Evolutionary conservation across 805 yeast genomes (phyloP).

Genomic region (Helenozyma baotianmanensis): DNA sequence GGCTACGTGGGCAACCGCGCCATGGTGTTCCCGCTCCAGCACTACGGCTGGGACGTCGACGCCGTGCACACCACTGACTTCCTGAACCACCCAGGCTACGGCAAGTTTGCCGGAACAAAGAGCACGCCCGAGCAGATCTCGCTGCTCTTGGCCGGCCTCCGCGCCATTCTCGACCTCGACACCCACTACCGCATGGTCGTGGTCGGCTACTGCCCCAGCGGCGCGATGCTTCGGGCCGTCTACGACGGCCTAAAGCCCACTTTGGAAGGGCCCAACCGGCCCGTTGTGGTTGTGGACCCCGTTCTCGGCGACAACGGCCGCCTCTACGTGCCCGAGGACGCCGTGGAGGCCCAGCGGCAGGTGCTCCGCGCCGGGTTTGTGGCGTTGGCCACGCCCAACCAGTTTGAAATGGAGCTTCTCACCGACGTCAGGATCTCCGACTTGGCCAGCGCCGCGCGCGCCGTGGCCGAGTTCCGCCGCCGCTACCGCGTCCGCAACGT

Average conservation of each 20-base stretch:
- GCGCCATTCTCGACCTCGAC: conserved; percentile 37
- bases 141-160: conserved; percentile 54
- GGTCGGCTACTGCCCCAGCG: conserved; percentile 74
- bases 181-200: conserved; percentile 56
- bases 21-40: conserved; percentile 15
- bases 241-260: conserved; percentile 36
- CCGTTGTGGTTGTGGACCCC: conserved; percentile 77
- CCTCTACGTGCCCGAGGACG: conserved; percentile 62
- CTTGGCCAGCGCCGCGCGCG: conserved; percentile 30
- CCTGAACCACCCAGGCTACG: conserved; percentile 18
- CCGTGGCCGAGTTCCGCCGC: conserved; percentile 40
- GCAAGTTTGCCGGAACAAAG: conserved; percentile 22
- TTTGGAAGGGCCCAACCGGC: conserved; percentile 29
- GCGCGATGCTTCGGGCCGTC: conserved; percentile 48
- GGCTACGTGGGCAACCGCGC: conserved; percentile 18
- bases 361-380: conserved; percentile 54
- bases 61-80: conserved; percentile 16
- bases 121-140: conserved; percentile 41
- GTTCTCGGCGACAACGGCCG: conserved; percentile 88
- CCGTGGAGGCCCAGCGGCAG: conserved; percentile 48
- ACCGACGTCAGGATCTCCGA: conserved; percentile 43
- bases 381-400: conserved; percentile 77
- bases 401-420: conserved; percentile 78
- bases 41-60: conserved; percentile 18
- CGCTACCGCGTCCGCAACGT: conserved; percentile 46